These are phyloP conservation scores for Tetrapyrgos nigripes DNA, from an alignment of 1,284 basidiomycete genomes.

Conservation along the genomic window DNA sequence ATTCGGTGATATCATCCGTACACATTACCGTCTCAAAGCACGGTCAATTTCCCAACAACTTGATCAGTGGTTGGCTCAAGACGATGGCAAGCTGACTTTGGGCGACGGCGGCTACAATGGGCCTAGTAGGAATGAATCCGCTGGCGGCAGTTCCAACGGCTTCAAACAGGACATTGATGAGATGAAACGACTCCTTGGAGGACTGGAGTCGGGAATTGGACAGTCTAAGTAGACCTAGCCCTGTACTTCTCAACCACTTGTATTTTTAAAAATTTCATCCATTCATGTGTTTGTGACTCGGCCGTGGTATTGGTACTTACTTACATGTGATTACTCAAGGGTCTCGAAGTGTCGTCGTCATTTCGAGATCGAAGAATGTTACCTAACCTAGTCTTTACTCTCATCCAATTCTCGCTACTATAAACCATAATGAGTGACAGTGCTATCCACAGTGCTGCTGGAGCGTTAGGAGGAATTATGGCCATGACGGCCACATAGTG, in stretches of 20 bases:
- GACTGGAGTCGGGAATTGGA: slow-evolving; percentile 35
- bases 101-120: slow-evolving; percentile 57
- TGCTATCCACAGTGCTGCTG: slow-evolving; percentile 88
- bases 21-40: slow-evolving; percentile 90
- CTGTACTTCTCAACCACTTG: background rate
- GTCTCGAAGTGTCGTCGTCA: background rate
- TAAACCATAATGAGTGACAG: slow-evolving; percentile 74
- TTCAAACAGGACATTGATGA: slow-evolving; percentile 74
- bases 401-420: slow-evolving; percentile 1
- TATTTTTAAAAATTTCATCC: background rate
- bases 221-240: background rate
- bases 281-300: background rate
- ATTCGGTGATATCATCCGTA: slow-evolving; percentile 84
- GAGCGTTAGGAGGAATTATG: slow-evolving; percentile 89
- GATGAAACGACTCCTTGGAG: slow-evolving; percentile 61
- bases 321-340: background rate
- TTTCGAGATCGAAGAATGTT: background rate
- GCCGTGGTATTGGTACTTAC: background rate
- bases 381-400: background rate
- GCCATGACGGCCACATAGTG: slow-evolving; percentile 89
- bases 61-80: slow-evolving; percentile 77
- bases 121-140: slow-evolving; percentile 36
- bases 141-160: slow-evolving; percentile 54
- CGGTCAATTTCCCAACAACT: slow-evolving; percentile 72
- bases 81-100: slow-evolving; percentile 67